These are phyloP conservation scores for Ammopiptanthus mongolicus DNA, from an alignment of 306 rosid genomes.

Conservation along the genomic window DNA sequence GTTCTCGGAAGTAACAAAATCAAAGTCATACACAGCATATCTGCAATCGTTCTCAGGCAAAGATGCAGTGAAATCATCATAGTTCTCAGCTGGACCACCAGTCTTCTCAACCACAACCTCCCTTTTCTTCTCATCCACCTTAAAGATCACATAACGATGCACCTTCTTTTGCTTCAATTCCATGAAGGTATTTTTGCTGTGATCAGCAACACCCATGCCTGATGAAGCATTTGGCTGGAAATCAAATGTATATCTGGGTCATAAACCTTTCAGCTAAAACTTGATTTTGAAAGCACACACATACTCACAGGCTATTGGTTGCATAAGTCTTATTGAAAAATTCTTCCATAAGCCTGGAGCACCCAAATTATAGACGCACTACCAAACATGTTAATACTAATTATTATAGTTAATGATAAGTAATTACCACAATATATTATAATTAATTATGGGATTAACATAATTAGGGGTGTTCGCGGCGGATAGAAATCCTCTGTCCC, in stretches of 20 bases:
- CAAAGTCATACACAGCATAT: slow-evolving; percentile 87
- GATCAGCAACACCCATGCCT: slow-evolving; percentile 82
- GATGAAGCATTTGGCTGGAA: slow-evolving; percentile 51
- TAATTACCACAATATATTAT: too few relatives aligned
- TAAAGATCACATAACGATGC: slow-evolving; percentile 78
- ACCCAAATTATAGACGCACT: too few relatives aligned
- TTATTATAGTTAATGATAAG: too few relatives aligned
- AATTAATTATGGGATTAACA: too few relatives aligned
- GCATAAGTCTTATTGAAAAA: too few relatives aligned
- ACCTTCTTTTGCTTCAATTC: slow-evolving; percentile 83
- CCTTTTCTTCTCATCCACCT: slow-evolving; percentile 81
- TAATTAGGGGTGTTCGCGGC: too few relatives aligned
- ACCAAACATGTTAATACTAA: too few relatives aligned
- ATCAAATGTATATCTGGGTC: not conserved
- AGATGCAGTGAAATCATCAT: slow-evolving; percentile 75
- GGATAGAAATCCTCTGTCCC: too few relatives aligned
- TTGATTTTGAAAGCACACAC: not conserved
- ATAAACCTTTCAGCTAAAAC: not conserved
- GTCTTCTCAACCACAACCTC: slow-evolving; percentile 88
- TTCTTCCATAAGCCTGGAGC: too few relatives aligned
- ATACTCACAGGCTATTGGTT: not conserved
- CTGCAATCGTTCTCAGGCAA: slow-evolving; percentile 93
- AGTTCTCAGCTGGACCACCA: slow-evolving; percentile 78
- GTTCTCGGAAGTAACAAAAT: slow-evolving; percentile 88
- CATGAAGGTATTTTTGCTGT: slow-evolving; percentile 60